A percentile compares a stretch with the other conserved stretches of the same genome.
Conservation (phyloP, 225 moss, liverwort and hornwort species). For the Sphagnum contortum region DNA sequence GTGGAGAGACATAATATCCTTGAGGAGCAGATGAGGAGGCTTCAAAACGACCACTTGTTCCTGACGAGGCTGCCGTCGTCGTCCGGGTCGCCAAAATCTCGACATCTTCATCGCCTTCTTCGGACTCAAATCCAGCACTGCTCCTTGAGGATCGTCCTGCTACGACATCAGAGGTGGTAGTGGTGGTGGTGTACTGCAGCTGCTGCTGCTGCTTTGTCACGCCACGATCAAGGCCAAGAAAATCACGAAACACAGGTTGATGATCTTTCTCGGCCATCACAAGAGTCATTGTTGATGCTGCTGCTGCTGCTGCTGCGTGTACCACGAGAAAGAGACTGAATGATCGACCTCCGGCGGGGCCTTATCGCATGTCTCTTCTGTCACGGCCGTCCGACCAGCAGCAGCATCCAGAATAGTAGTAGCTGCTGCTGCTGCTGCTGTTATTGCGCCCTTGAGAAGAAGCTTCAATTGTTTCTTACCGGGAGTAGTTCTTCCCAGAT, state of each 20-base stretch:
- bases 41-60: constrained; percentile 32
- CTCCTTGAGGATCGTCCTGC: background rate
- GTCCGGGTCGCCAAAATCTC: constrained; percentile 15
- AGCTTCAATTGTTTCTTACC: too few species aligned
- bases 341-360: too few species aligned
- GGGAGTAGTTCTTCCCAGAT: too few species aligned
- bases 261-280: constrained; percentile 55
- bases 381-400: too few species aligned
- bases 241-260: constrained; percentile 53
- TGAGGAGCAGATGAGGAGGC: constrained; percentile 11
- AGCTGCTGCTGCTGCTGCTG: too few species aligned
- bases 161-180: constrained; percentile 10
- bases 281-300: constrained; percentile 32
- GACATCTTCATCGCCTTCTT: constrained; percentile 16
- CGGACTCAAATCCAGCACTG: constrained; percentile 25
- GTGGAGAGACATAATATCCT: constrained; percentile 14
- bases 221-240: constrained; percentile 36
- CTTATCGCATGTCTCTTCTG: too few species aligned
- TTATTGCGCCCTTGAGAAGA: too few species aligned
- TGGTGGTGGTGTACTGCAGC: constrained; percentile 15
- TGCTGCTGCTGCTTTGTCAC: constrained; percentile 13
- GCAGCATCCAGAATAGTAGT: too few species aligned
- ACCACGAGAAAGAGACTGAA: constrained; percentile 7
- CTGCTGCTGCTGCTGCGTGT: constrained; percentile 1
- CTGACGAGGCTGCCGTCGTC: constrained; percentile 7